A percentile compares a stretch with the other conserved stretches of the same genome.
Evolutionary conservation across 2,329 filamentous ascomycete species (phyloP).

Genomic region (Volutella citrinella): DNA sequence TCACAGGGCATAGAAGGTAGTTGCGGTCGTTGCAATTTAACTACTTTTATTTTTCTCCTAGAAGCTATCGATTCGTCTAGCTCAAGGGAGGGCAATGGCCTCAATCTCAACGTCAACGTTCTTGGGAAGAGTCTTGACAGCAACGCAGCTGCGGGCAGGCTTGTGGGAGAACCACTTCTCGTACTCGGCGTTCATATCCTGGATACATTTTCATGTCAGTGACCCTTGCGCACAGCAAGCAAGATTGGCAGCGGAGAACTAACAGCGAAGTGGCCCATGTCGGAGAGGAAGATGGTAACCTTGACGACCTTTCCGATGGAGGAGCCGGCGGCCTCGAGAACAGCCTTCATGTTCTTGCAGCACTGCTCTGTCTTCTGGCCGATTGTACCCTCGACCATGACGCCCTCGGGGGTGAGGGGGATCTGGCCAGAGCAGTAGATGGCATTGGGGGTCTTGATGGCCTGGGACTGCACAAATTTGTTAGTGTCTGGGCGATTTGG

Average conservation of each 20-base stretch:
- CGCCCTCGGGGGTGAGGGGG: conserved; percentile 58
- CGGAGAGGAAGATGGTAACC: conserved; percentile 84
- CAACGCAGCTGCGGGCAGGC: conserved; percentile 85
- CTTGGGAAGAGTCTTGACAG: conserved; percentile 85
- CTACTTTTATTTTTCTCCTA: conserved; percentile 2
- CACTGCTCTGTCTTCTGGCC: conserved; percentile 60
- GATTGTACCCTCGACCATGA: conserved; percentile 57
- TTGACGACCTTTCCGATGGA: conserved; percentile 81
- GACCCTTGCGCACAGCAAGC: background rate
- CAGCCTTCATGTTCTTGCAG: conserved; percentile 77
- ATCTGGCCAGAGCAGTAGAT: conserved; percentile 74
- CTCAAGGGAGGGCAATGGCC: conserved; percentile 71
- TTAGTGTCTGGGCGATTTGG: conserved; percentile 7
- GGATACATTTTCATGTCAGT: conserved; percentile 1
- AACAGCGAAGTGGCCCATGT: conserved; percentile 83
- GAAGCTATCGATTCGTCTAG: conserved; percentile 1
- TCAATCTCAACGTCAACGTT: conserved; percentile 88
- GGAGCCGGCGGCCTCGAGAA: conserved; percentile 79
- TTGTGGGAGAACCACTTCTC: conserved; percentile 80
- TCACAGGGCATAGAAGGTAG: too few relatives aligned
- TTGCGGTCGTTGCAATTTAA: too few relatives aligned
- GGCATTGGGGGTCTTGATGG: conserved; percentile 61
- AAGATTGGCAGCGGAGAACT: conserved; percentile 18
- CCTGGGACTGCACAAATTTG: conserved; percentile 51
- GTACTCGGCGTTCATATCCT: conserved; percentile 82